Percentiles rank a stretch among this genome's conserved stretches.
phyloP scores from a whole-genome alignment of 352 stramenopile genomes.

The Pythium brachiatum region DNA sequence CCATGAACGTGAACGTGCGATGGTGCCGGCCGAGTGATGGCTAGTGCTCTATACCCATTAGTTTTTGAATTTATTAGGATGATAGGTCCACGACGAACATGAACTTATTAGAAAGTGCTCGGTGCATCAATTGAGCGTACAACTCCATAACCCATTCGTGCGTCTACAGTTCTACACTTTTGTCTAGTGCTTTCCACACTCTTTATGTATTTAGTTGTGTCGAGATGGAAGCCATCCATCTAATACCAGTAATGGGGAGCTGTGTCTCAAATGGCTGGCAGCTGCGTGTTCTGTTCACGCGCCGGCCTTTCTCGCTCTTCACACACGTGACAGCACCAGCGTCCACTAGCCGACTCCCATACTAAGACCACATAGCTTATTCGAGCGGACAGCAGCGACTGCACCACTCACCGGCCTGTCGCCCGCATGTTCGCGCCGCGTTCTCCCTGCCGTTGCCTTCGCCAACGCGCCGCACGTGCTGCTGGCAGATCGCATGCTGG shows the following conservation, averaged over 20 bases:
- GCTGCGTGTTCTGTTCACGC: no score
- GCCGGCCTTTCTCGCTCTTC: no score
- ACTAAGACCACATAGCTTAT: background rate
- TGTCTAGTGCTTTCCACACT: background rate
- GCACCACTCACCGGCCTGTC: background rate
- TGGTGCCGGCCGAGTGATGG: constrained; percentile 20
- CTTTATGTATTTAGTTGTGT: no score
- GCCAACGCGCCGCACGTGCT: no score
- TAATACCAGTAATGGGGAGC: no score
- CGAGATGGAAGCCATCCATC: no score
- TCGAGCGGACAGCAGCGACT: background rate
- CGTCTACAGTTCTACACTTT: no score
- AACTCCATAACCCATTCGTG: background rate
- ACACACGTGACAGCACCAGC: no score
- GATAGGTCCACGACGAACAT: background rate
- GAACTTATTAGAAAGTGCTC: background rate
- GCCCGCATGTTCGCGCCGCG: constrained; percentile 1
- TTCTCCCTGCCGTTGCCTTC: background rate
- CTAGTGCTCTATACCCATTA: background rate
- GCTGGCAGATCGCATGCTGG: background rate
- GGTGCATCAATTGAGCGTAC: background rate
- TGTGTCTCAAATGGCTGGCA: no score
- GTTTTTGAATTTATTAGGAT: constrained; percentile 3
- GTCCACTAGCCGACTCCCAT: background rate
- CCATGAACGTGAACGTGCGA: constrained; percentile 53